Conservation (phyloP, 768 basidiomycete genomes). For the Coprinellus micaceus region DNA sequence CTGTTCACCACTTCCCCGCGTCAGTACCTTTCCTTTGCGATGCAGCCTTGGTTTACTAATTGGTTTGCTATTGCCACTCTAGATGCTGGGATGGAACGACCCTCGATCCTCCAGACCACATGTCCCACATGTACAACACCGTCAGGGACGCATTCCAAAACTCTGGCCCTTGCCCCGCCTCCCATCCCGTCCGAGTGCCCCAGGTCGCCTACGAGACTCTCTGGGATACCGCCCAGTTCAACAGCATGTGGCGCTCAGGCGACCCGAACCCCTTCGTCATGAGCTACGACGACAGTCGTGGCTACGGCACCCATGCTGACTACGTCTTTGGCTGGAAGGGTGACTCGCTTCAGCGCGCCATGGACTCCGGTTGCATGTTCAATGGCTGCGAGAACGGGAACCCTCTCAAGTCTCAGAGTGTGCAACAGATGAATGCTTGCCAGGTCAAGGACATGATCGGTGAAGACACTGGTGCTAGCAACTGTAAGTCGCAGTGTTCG, state of each 20-base stretch:
- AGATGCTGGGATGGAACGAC: conserved; percentile 8
- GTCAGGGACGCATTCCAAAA: neutral
- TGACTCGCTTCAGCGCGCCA: conserved; percentile 2
- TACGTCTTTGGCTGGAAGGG: conserved; percentile 10
- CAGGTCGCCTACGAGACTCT: conserved; percentile 7
- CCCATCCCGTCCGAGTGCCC: conserved; percentile 10
- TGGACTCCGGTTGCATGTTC: conserved; percentile 2
- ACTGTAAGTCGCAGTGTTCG: too few relatives aligned
- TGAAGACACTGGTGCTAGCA: conserved; percentile 1
- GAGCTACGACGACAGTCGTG: conserved; percentile 7
- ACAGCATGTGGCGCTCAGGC: conserved; percentile 7
- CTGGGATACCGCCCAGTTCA: conserved; percentile 10
- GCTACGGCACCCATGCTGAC: conserved; percentile 9
- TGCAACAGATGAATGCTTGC: neutral
- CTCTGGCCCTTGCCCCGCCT: conserved; percentile 7
- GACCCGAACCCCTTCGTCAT: conserved; percentile 11
- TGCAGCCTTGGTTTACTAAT: neutral
- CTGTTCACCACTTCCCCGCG: conserved; percentile 10
- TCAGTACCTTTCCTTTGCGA: neutral
- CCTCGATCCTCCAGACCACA: neutral
- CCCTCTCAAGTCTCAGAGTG: neutral
- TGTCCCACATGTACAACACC: conserved; percentile 6
- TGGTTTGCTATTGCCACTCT: neutral
- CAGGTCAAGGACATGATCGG: conserved; percentile 8
- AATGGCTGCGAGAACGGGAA: neutral